A percentile compares a stretch with the other conserved stretches of the same genome.
phyloP scores from a whole-genome alignment of 768 basidiomycete species.

The Naganishia onofrii region DNA sequence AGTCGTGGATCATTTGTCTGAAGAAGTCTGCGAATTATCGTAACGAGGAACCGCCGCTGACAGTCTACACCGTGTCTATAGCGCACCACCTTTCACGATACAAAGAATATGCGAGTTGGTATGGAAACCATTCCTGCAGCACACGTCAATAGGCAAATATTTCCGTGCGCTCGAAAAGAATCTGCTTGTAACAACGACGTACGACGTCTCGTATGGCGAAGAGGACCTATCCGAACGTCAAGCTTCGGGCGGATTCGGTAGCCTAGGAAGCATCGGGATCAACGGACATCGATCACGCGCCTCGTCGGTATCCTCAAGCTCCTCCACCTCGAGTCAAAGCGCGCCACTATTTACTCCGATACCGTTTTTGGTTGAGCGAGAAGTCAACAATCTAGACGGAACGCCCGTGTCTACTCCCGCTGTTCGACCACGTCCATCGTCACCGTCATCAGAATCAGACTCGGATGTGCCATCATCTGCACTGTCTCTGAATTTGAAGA shows the following conservation, averaged over 20 bases:
- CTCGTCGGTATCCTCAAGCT: constrained; percentile 6
- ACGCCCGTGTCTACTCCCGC: constrained; percentile 10
- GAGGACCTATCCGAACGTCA: neutral
- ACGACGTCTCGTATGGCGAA: constrained; percentile 25
- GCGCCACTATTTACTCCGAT: constrained; percentile 52
- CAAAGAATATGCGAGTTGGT: constrained; percentile 51
- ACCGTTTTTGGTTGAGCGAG: constrained; percentile 42
- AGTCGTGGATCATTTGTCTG: constrained; percentile 23
- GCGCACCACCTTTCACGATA: constrained; percentile 52
- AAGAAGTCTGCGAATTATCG: too few relatives aligned
- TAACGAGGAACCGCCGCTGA: too few relatives aligned
- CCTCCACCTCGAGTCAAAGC: constrained; percentile 9
- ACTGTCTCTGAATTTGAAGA: constrained; percentile 16
- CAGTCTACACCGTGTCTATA: neutral
- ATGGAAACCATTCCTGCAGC: constrained; percentile 37
- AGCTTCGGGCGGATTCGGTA: neutral
- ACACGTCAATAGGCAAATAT: constrained; percentile 49
- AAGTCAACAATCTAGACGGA: constrained; percentile 9
- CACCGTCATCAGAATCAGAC: neutral
- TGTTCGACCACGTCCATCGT: neutral
- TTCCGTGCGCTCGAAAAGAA: constrained; percentile 50
- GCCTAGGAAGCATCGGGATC: neutral
- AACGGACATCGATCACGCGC: constrained; percentile 12
- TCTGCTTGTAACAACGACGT: constrained; percentile 49
- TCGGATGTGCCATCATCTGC: constrained; percentile 9